Evolutionary conservation across 768 basidiomycete species (phyloP), one percentile per base, ranked within the genome.

Genomic region (Boletus rufocinnamomeus): DNA sequence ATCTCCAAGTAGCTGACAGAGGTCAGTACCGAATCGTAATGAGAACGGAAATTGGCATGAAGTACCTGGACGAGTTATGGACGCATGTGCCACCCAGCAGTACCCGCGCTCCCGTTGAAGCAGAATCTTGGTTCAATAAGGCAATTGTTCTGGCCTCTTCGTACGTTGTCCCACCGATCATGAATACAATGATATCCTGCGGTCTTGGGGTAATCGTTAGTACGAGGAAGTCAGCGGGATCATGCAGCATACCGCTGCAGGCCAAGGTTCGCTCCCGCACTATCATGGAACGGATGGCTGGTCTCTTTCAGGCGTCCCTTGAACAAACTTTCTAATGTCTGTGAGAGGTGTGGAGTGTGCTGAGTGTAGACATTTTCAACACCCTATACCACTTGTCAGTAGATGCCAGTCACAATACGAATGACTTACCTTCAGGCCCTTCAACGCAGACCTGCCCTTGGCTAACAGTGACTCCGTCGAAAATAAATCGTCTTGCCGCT

Each of bases 301-400:
- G 86, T 82, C 63, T 99, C 97, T 64, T 84, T 87, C 58, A 99
- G 74, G 54, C 89, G 81, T 11, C 95, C 95, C 69, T 86, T 93
- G 67, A 95, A 83, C 5, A 99, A 75, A 52, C 90, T 82, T 66
- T 99, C 97, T 17, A 98, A 75, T 3, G 96, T 98, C 68, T 97
- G 89, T 1, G 90, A 87, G 6, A 99, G 79, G 73, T 95, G 95
- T 8, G 97, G 97, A 17, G 86, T 87, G 66, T 98, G 97, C 65
- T 98, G 97, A 56, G 94, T 99, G 71, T 98, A 99, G 17, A 98
- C 95, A 67, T 99, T 99, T 75, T 99, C 97, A 5, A 98, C 96
- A 3, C 97, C 97, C 93, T 95, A 55, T 4, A 61, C 37, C 27
- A 59, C 51, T 35, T 34, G 57, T 69, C 45, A 62, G 49, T 23